Evolutionary conservation across 345 rosid genomes (phyloP), one percentile per base, ranked within the genome.

Genomic region (Salix koriyanagi): DNA sequence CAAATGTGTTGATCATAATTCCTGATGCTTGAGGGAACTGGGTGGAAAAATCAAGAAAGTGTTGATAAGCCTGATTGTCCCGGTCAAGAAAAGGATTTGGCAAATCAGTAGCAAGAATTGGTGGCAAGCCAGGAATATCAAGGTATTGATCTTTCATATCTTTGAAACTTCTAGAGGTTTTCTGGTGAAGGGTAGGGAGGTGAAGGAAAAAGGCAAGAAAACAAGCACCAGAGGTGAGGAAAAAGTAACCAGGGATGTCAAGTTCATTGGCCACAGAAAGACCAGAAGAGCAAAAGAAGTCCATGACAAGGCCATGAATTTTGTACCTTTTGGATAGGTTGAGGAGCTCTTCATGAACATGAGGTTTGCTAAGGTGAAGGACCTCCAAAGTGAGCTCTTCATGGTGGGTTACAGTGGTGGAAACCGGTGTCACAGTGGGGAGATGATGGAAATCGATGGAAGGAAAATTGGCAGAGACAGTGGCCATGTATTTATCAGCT

Each of bases 1-100:
- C 89, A 42, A 87, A 93, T 2, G 91, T 81, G 85, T 93, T 90
- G 1, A 85, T 72, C 1, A 93, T 84, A 34, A 93, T 65, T 61
- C 94, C 96, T 4, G 79, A 77, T 0, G 81, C 30, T 56, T 67
- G 65, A 2, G 67, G 26, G 14, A 41, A 32, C 7, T 66, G 10
- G 1, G 28, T 39, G 65, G 25, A 0, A 23, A 5, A 5, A 32
- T 80, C 83, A 21, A 83, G 26, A 50, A 76, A 62, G 73, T 6
- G 48, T 5, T 42, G 25, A 19, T 79, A 86, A 19, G 73, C 69
- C 58, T 54, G 36, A 11, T 61, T 69, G 12, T 41, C 6, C 11
- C 85, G 84, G 64, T 86, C 72, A 8, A 73, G 80, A 4, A 79
- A 0, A 7, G 81, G 77, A 0, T 9, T 9, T 19, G 80, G 78